phyloP scores from a whole-genome alignment of 148 eudicot species.

The Limonium bicolor region DNA sequence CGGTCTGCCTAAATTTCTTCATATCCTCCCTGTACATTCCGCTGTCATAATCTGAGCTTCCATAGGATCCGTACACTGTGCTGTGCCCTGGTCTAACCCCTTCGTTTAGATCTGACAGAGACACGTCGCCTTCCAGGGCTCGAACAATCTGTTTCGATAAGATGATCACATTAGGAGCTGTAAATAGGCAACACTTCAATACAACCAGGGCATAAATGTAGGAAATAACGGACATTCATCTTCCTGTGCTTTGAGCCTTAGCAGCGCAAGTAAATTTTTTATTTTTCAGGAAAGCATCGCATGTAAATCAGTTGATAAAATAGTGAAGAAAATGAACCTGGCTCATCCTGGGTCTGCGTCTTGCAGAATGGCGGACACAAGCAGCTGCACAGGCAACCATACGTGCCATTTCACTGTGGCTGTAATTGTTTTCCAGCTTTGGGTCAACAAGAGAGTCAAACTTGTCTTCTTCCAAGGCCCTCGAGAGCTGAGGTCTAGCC shows the following conservation, averaged over 20 bases:
- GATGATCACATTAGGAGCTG: no score
- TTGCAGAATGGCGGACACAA: constrained; percentile 71
- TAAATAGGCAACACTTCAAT: no score
- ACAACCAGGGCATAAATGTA: no score
- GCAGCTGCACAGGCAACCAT: constrained; percentile 80
- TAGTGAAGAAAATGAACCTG: no score
- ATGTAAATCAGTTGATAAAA: no score
- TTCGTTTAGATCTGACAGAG: constrained; percentile 71
- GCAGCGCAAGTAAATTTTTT: no score
- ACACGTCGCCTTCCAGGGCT: constrained; percentile 86
- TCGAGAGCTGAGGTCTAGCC: constrained; percentile 67
- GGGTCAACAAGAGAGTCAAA: constrained; percentile 50
- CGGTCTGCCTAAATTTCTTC: constrained; percentile 62
- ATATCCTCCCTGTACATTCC: constrained; percentile 63
- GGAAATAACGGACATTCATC: no score
- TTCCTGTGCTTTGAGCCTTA: no score
- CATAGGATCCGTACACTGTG: constrained; percentile 49
- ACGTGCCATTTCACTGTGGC: constrained; percentile 54
- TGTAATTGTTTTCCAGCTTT: constrained; percentile 34
- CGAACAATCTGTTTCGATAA: constrained; percentile 71
- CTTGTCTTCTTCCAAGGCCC: constrained; percentile 56
- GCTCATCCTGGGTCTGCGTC: constrained; percentile 66
- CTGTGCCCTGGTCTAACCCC: constrained; percentile 74
- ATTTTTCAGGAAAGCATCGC: no score
- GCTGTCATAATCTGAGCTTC: constrained; percentile 70